Conservation (phyloP, 2,329 filamentous ascomycete species). For the Penicillium digitatum region DNA sequence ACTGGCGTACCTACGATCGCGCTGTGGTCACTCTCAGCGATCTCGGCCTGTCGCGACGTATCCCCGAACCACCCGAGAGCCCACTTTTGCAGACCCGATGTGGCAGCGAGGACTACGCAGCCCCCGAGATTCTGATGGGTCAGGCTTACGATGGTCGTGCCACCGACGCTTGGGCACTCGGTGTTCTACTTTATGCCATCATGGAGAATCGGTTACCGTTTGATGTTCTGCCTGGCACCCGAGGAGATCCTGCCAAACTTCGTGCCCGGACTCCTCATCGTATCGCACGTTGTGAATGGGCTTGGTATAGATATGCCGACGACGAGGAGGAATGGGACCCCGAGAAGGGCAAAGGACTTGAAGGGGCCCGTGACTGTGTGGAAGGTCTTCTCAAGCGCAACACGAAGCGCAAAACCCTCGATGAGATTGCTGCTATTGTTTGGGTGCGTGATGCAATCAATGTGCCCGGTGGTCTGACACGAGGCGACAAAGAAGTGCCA, state of each 20-base stretch:
- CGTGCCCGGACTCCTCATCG: slow-evolving; percentile 81
- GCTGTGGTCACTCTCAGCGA: slow-evolving; percentile 87
- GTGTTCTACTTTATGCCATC: slow-evolving; percentile 86
- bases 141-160: slow-evolving; percentile 89
- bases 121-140: slow-evolving; percentile 92
- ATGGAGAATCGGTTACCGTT: slow-evolving; percentile 93
- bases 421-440: slow-evolving; percentile 64
- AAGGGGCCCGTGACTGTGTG: slow-evolving; percentile 74
- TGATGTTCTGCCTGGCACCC: slow-evolving; percentile 75
- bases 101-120: slow-evolving; percentile 94
- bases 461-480: slow-evolving; percentile 57
- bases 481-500: slow-evolving; percentile 51
- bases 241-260: slow-evolving; percentile 68
- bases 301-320: slow-evolving; percentile 82
- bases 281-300: slow-evolving; percentile 95
- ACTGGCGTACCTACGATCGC: slow-evolving; percentile 73
- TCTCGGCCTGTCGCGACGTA: slow-evolving; percentile 79
- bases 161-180: slow-evolving; percentile 92
- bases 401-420: slow-evolving; percentile 69
- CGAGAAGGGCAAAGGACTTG: slow-evolving; percentile 61
- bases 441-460: slow-evolving; percentile 76
- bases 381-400: slow-evolving; percentile 81
- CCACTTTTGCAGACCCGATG: slow-evolving; percentile 90
- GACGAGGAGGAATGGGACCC: slow-evolving; percentile 82
- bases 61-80: slow-evolving; percentile 67